Conservation (phyloP, 2,329 filamentous ascomycete genomes). For the Verticillium dahliae region DNA sequence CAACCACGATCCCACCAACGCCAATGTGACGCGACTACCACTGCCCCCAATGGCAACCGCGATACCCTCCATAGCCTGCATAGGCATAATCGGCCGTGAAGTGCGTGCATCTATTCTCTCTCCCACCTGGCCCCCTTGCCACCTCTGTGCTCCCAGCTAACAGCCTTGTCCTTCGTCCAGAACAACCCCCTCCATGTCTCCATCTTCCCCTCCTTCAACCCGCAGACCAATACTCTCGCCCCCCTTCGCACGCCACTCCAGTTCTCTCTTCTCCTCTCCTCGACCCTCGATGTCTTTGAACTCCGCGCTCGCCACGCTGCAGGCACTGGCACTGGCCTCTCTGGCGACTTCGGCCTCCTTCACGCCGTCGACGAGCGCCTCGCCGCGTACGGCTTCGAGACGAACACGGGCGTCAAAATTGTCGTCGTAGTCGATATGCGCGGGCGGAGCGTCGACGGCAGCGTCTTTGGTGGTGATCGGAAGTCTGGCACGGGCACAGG, state of each 20-base stretch:
- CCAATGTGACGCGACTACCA: background rate
- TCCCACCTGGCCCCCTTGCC: background rate
- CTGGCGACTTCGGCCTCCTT: conserved; percentile 84
- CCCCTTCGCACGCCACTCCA: conserved; percentile 71
- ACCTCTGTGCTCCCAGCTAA: conserved; percentile 2
- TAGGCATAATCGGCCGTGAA: conserved; percentile 90
- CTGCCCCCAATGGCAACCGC: conserved; percentile 47
- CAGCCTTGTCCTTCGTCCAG: conserved; percentile 36
- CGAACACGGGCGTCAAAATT: conserved; percentile 89
- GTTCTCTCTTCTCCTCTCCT: conserved; percentile 85
- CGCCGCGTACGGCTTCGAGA: conserved; percentile 92
- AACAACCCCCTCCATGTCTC: conserved; percentile 95
- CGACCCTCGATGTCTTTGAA: conserved; percentile 90
- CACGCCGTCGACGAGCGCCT: conserved; percentile 92
- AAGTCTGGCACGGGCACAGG: background rate
- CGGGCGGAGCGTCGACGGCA: conserved; percentile 48
- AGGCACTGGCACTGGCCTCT: conserved; percentile 36
- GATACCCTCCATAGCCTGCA: conserved; percentile 79
- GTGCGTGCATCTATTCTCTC: conserved; percentile 36
- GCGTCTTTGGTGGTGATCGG: conserved; percentile 5
- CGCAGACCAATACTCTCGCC: conserved; percentile 41
- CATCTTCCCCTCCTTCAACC: conserved; percentile 72
- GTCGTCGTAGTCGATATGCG: conserved; percentile 89
- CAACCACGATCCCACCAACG: background rate
- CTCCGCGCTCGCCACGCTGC: conserved; percentile 69